phyloP scores from a whole-genome alignment of 2,329 filamentous ascomycete species.

The Arthrobotrys sphaeroides region DNA sequence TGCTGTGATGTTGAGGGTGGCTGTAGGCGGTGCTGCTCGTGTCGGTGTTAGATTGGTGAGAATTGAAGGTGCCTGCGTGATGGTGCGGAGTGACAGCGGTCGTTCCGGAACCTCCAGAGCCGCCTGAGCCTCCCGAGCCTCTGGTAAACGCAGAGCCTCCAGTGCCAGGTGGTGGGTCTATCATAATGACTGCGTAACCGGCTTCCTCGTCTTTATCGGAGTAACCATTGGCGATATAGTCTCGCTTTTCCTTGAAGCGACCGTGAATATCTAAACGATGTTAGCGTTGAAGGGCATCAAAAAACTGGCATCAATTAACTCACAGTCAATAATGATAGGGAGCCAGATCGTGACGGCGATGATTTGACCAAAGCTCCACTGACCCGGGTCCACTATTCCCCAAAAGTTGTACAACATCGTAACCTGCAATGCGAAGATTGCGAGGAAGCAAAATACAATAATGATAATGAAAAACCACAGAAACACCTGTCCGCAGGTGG shows the following conservation, averaged over 20 bases:
- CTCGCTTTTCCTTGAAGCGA: constrained; percentile 38
- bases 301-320: neutral
- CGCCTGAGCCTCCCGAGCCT: neutral
- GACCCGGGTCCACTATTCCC: constrained; percentile 28
- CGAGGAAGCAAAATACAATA: constrained; percentile 34
- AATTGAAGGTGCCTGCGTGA: neutral
- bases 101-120: neutral
- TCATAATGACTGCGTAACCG: constrained; percentile 18
- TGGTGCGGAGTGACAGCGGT: neutral
- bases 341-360: constrained; percentile 50
- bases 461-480: constrained; percentile 28
- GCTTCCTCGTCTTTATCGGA: constrained; percentile 32
- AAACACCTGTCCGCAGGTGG: constrained; percentile 1
- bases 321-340: constrained; percentile 45
- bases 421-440: constrained; percentile 43
- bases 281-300: neutral
- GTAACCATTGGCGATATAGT: neutral
- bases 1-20: neutral
- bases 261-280: constrained; percentile 17
- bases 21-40: constrained; percentile 1
- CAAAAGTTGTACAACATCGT: constrained; percentile 52
- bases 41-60: neutral
- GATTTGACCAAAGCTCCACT: constrained; percentile 51
- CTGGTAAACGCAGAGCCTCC: neutral
- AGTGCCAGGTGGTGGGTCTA: neutral